A percentile compares a stretch with the other conserved stretches of the same genome.
These are phyloP conservation scores for Arabidopsis suecica DNA, from an alignment of 345 rosid genomes.

Conservation along the genomic window DNA sequence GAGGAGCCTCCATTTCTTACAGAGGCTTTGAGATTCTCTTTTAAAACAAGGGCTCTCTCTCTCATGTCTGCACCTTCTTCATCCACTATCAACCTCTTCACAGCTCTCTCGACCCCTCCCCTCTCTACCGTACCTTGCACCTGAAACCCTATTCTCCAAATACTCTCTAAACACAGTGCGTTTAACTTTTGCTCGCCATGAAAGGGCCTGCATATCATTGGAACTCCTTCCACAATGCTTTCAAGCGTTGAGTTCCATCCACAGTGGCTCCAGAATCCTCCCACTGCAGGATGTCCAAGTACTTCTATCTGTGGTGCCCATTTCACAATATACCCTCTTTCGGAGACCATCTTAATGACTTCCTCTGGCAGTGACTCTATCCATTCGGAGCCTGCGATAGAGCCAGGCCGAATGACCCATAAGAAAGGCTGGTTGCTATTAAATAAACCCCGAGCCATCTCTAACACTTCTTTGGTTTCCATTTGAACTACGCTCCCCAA, in stretches of 20 bases:
- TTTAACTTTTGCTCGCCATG: constrained; percentile 40
- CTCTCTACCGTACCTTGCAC: constrained; percentile 16
- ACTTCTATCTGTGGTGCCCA: constrained; percentile 66
- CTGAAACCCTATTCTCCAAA: constrained; percentile 21
- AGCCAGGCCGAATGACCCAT: constrained; percentile 64
- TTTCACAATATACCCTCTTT: constrained; percentile 51
- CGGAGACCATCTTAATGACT: constrained; percentile 37
- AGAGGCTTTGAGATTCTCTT: constrained; percentile 10
- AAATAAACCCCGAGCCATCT: constrained; percentile 55
- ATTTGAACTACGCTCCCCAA: constrained; percentile 54
- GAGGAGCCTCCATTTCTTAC: constrained; percentile 36
- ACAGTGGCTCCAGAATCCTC: constrained; percentile 51
- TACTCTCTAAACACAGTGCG: constrained; percentile 21
- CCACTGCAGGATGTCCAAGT: constrained; percentile 52
- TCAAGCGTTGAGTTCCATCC: constrained; percentile 47
- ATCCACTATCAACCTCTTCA: constrained; percentile 18
- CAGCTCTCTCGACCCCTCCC: constrained; percentile 9
- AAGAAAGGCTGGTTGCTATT: constrained; percentile 50
- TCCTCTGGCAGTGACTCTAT: constrained; percentile 32
- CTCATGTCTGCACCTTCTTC: constrained; percentile 22
- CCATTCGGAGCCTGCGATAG: constrained; percentile 32
- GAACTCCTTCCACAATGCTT: constrained; percentile 43
- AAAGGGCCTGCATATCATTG: constrained; percentile 44
- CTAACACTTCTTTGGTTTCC: constrained; percentile 54
- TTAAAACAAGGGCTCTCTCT: constrained; percentile 13